Percentiles rank a stretch among this genome's conserved stretches.
These are phyloP conservation scores for Angomonas deanei DNA, from an alignment of 208 protist species.

Conservation along the genomic window DNA sequence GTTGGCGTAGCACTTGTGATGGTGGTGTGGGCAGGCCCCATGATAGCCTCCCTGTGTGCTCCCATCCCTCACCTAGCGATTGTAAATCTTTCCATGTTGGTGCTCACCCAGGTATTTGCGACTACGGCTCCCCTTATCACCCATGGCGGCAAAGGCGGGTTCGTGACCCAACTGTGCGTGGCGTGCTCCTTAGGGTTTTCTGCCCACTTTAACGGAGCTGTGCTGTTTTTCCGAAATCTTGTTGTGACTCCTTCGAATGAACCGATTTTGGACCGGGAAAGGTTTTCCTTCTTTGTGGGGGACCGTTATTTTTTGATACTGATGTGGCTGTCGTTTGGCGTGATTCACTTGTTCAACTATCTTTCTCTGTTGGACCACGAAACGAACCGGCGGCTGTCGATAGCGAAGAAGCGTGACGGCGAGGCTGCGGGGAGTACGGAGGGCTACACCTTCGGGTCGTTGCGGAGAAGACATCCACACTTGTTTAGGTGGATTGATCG, in stretches of 20 bases:
- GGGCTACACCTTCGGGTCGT: background rate
- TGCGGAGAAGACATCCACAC: background rate
- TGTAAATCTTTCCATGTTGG: slow-evolving; percentile 22
- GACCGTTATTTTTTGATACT: background rate
- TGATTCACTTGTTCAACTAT: background rate
- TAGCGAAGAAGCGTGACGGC: background rate
- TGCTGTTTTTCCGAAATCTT: slow-evolving; percentile 53
- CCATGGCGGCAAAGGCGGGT: slow-evolving; percentile 13
- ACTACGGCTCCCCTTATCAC: slow-evolving; percentile 38
- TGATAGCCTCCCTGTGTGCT: slow-evolving; percentile 20
- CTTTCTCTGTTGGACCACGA: background rate
- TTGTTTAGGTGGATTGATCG: background rate
- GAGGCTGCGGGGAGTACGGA: background rate
- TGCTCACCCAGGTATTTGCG: slow-evolving; percentile 18
- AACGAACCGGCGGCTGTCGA: background rate
- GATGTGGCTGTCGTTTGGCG: background rate
- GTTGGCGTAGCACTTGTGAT: slow-evolving; percentile 11
- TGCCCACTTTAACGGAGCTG: slow-evolving; percentile 60
- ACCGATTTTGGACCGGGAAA: background rate
- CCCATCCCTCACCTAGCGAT: slow-evolving; percentile 44
- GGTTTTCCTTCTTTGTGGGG: no score
- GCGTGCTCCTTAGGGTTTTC: slow-evolving; percentile 19
- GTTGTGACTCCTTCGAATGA: slow-evolving; percentile 26
- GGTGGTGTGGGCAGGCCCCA: slow-evolving; percentile 38
- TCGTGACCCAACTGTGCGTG: slow-evolving; percentile 16